Conservation (phyloP, 225 moss, liverwort and hornwort genomes). For the Bryum argenteum region DNA sequence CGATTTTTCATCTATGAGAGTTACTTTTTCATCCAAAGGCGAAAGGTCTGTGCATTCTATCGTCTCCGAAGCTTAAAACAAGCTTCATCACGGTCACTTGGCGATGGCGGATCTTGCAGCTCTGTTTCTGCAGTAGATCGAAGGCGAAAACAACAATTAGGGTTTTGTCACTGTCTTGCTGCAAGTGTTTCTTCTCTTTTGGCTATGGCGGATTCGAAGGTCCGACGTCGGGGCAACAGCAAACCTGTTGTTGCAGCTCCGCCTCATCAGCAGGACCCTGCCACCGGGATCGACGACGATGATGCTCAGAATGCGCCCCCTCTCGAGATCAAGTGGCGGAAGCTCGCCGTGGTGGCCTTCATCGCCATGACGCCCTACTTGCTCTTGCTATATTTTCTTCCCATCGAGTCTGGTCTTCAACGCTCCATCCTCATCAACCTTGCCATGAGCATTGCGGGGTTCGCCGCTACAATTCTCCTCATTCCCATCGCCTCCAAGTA, state of each 20-base stretch:
- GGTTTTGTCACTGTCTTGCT: slow-evolving; percentile 3
- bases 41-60: no score
- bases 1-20: no score
- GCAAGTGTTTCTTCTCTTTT: background rate
- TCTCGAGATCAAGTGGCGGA: slow-evolving; percentile 52
- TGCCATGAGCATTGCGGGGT: slow-evolving; percentile 77
- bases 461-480: slow-evolving; percentile 60
- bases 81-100: background rate
- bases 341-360: slow-evolving; percentile 50
- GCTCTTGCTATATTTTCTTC: slow-evolving; percentile 58
- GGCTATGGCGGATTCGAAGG: slow-evolving; percentile 38
- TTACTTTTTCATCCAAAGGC: no score
- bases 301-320: slow-evolving; percentile 37
- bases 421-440: slow-evolving; percentile 71
- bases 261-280: slow-evolving; percentile 47
- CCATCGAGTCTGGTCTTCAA: slow-evolving; percentile 58
- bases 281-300: slow-evolving; percentile 33
- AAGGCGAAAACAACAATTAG: slow-evolving; percentile 1
- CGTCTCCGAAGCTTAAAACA: no score
- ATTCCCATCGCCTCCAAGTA: slow-evolving; percentile 67
- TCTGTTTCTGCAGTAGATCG: background rate
- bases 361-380: slow-evolving; percentile 70
- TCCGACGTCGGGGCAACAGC: slow-evolving; percentile 35
- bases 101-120: background rate
- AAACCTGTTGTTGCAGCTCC: slow-evolving; percentile 24